Evolutionary conservation across 2,329 filamentous ascomycete species (phyloP), one percentile per base, ranked within the genome.

Genomic region (Ploettnerulaceae sp.): DNA sequence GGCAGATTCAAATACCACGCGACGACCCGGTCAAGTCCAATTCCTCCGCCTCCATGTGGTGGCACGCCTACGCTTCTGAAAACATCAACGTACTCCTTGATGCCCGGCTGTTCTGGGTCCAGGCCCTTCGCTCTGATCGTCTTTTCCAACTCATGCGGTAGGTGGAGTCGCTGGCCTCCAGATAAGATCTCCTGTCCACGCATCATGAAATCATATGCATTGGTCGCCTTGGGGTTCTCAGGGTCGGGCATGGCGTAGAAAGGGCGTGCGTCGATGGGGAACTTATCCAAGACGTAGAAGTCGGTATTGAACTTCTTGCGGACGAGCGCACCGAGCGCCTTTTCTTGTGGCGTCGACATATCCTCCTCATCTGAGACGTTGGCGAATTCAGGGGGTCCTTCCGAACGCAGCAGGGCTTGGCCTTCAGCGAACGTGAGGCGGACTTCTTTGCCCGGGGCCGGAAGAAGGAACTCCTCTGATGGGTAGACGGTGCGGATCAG

Each of bases 271-370:
- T 75, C 74, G 67, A 93, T 82, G 34, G 93, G 93, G 75, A 95
- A 98, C 70, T 97, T 93, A 74, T 97, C 91, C 53, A 98, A 78
- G 17, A 94, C 84, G 71, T 95, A 97, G 72, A 97, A 97, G 71
- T 98, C 93, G 50, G 89, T 93, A 64, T 85, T 79, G 76, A 85
- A 95, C 71, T 95, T 96, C 60, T 87, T 77, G 47, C 87, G 84
- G 56, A 97, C 81, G 37, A 97, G 75, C 20, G 81, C 82, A 48
- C 93, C 93, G 7, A 97, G 82, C n/a, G 84, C 86, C 70, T 90
- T 90, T 67, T 93, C 87, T 63, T 91, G 84, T 0, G 86, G 82
- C 0, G 86, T 93, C 62, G 71, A 78, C 73, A 91, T 82, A 61
- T 93, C 87, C 63, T 91, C 86, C 52, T 85, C 81, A 63, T 91